phyloP scores from a whole-genome alignment of 2,329 filamentous ascomycete genomes.

The Talaromyces sp. region DNA sequence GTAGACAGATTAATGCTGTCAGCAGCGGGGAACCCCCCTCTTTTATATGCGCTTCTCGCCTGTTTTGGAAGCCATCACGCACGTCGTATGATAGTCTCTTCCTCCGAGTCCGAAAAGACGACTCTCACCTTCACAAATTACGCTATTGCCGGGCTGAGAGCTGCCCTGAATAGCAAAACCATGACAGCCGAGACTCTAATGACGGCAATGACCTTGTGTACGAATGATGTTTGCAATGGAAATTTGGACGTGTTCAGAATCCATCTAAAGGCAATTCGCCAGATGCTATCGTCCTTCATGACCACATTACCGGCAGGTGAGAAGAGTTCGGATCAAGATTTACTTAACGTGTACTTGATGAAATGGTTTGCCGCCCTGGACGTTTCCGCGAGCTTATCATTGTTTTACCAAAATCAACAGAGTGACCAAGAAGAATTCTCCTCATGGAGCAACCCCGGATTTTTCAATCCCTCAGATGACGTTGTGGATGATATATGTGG shows the following conservation, averaged over 20 bases:
- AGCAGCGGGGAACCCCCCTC: constrained; percentile 21
- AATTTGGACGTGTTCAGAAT: constrained; percentile 22
- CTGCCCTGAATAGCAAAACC: constrained; percentile 13
- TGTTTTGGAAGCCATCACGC: constrained; percentile 24
- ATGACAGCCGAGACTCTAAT: constrained; percentile 20
- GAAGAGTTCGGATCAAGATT: constrained; percentile 1
- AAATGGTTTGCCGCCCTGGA: constrained; percentile 28
- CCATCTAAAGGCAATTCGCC: constrained; percentile 23
- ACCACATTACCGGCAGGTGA: constrained; percentile 15
- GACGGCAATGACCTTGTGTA: constrained; percentile 27
- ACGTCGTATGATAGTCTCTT: constrained; percentile 17
- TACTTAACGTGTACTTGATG: constrained; percentile 19
- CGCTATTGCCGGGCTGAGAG: constrained; percentile 21
- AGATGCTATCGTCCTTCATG: constrained; percentile 13
- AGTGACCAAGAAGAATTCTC: constrained; percentile 6
- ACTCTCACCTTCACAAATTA: constrained; percentile 23
- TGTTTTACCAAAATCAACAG: constrained; percentile 10
- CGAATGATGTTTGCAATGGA: constrained; percentile 30
- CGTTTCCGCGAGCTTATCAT: constrained; percentile 21
- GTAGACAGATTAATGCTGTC: constrained; percentile 20
- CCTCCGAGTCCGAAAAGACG: constrained; percentile 11
- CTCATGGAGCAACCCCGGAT: constrained; percentile 6
- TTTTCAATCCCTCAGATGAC: not conserved
- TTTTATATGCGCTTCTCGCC: constrained; percentile 24
- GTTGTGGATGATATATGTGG: constrained; percentile 26